phyloP scores from a whole-genome alignment of 805 yeast species.

The Groenewaldozyma tartarivorans region DNA sequence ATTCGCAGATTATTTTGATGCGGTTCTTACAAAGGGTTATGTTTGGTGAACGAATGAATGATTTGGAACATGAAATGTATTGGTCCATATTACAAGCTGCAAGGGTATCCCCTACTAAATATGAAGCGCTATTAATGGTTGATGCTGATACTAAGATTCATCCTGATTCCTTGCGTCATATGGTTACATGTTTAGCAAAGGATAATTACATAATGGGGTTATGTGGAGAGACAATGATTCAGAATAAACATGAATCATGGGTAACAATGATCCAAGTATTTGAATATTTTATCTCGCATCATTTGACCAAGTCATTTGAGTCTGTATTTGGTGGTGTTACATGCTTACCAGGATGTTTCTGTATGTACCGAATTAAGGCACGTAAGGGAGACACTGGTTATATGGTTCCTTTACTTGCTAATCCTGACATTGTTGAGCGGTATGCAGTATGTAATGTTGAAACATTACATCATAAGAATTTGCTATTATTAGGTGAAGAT shows the following conservation, averaged over 20 bases:
- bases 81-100: constrained; percentile 65
- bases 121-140: constrained; percentile 80
- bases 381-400: constrained; percentile 70
- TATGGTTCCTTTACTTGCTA: constrained; percentile 92
- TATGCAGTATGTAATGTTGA: constrained; percentile 80
- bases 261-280: constrained; percentile 91
- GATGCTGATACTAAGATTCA: constrained; percentile 89
- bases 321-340: constrained; percentile 91
- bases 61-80: constrained; percentile 71
- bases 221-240: constrained; percentile 91
- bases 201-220: constrained; percentile 85
- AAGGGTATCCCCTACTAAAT: constrained; percentile 71
- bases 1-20: constrained; percentile 87
- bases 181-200: constrained; percentile 79
- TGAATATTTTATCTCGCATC: constrained; percentile 91
- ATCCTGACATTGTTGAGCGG: constrained; percentile 88
- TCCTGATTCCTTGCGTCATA: constrained; percentile 80
- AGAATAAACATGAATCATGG: constrained; percentile 78
- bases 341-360: constrained; percentile 93
- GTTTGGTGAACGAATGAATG: constrained; percentile 91
- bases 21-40: constrained; percentile 78
- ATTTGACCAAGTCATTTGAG: constrained; percentile 89
- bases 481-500: constrained; percentile 83
- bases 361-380: constrained; percentile 83
- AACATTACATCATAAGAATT: constrained; percentile 78